These are phyloP conservation scores for Fraxinus nigra DNA, from an alignment of 305 asterid species.

Conservation along the genomic window DNA sequence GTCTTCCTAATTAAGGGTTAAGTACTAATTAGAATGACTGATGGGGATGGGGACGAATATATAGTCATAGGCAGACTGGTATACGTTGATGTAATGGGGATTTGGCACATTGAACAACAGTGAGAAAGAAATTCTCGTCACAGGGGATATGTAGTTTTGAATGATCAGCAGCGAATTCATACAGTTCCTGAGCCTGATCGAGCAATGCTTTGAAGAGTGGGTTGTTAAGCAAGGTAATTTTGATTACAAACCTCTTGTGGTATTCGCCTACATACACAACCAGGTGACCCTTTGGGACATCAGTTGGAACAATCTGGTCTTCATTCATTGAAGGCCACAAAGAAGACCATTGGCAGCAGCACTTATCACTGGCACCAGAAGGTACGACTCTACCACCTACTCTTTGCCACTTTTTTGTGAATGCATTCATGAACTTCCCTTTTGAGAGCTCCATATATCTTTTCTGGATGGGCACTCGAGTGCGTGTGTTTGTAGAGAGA, in stretches of 20 bases:
- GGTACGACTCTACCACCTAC: slow-evolving; percentile 42
- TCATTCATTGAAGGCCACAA: slow-evolving; percentile 42
- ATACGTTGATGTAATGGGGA: slow-evolving; percentile 28
- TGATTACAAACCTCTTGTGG: slow-evolving; percentile 73
- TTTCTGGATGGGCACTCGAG: not conserved
- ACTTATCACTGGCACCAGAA: slow-evolving; percentile 34
- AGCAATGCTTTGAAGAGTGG: slow-evolving; percentile 81
- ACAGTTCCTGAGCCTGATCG: slow-evolving; percentile 78
- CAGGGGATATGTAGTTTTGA: slow-evolving; percentile 50
- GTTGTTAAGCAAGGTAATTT: slow-evolving; percentile 59
- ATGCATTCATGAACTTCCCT: slow-evolving; percentile 45
- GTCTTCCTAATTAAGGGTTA: slow-evolving; percentile 17
- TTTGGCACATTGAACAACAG: slow-evolving; percentile 37
- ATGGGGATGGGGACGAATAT: slow-evolving; percentile 6
- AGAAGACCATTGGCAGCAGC: slow-evolving; percentile 45
- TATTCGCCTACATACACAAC: slow-evolving; percentile 82
- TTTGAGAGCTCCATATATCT: slow-evolving; percentile 35
- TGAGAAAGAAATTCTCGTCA: slow-evolving; percentile 41
- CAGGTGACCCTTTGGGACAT: slow-evolving; percentile 90
- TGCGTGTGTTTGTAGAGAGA: not conserved
- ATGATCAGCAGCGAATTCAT: slow-evolving; percentile 48
- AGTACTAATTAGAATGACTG: not conserved
- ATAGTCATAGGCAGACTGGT: slow-evolving; percentile 29
- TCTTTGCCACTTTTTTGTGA: slow-evolving; percentile 49
- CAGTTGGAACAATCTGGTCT: slow-evolving; percentile 60